Base-by-base conservation (phyloP, 2,329 filamentous ascomycete species). In the Colletotrichum scovillei region DNA sequence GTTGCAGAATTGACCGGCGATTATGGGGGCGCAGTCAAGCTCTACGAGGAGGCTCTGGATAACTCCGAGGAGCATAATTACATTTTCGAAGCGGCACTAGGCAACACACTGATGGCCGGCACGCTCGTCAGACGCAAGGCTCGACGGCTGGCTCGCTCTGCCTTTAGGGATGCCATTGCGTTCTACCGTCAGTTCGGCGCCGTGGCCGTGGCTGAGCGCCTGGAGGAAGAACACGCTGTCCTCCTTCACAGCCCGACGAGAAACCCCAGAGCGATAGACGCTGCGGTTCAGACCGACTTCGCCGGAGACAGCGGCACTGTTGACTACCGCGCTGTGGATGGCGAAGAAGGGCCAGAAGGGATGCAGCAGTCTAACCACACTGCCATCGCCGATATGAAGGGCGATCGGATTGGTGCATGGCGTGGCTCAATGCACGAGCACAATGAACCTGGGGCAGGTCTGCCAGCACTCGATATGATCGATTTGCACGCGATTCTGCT, bases 401-500 rank as follows among this genome's bases (percentile, higher is more conserved):
- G 89, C 58, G 89, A 90, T 65, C 86, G 89, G 49, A 89, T 91
- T 79, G 89, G 88, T 55, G 89, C 88, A n/a, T 92, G 90, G 90
- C 86, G 90, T 76, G 89, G 89, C 19, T 88, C 89, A 12, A 90
- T 90, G 83, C 84, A 87, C 63, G 79, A 84, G 59, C 87, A 88
- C 71, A 82, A 88, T 6, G 90, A 91, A 75, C 85, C 88, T 24
- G 89, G 88, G 3, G 89, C 86, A 46, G 91, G 92, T 12, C 86
- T 95, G 72, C 92, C 93, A 53, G 91, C 93, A 32, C 87, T 96
- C 66, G 94, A 96, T 82, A 95, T 96, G 92, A 92, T 96, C 78
- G 94, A 95, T 80, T 82, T 95, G 74, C 92, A 94, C 55, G 92
- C 92, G 28, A 95, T 96, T 72, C 85, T 96, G 16, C 91, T 94